phyloP scores from a whole-genome alignment of 2,329 filamentous ascomycete species.

The Aureobasidium leucospermi region DNA sequence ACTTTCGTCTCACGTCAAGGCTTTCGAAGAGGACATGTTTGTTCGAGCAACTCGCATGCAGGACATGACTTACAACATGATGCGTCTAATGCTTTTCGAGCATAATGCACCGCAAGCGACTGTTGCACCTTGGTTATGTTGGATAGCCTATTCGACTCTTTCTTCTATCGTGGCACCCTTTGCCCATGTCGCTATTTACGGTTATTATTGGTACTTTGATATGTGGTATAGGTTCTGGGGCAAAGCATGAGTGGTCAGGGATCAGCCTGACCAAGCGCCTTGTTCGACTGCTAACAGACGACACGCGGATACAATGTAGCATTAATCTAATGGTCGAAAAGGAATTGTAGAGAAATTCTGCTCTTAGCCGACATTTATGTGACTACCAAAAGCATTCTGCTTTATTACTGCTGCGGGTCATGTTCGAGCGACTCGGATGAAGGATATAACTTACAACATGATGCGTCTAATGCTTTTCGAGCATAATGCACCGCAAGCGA shows the following conservation, averaged over 20 bases:
- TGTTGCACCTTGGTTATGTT: conserved; percentile 33
- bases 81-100: conserved; percentile 43
- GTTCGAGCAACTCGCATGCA: conserved; percentile 28
- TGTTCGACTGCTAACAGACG: no score
- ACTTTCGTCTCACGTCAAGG: conserved; percentile 24
- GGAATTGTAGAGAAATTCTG: no score
- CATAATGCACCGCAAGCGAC: conserved; percentile 37
- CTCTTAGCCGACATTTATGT: no score
- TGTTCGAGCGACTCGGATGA: conserved; percentile 26
- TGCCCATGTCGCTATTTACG: conserved; percentile 22
- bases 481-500: conserved; percentile 36
- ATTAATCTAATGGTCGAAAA: no score
- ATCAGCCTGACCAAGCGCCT: no score
- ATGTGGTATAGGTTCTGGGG: conserved; percentile 5
- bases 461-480: conserved; percentile 44
- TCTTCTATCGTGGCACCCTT: conserved; percentile 18
- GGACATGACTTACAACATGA: conserved; percentile 36
- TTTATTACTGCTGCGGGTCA: no score
- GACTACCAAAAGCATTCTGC: no score
- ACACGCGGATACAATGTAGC: no score
- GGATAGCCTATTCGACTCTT: conserved; percentile 18
- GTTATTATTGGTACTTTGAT: conserved; percentile 20
- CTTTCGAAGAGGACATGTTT: conserved; percentile 34
- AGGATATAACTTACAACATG: conserved; percentile 36
- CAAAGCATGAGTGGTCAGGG: neutral